These are phyloP conservation scores for Polygonum maritimum DNA, from an alignment of 148 eudicot genomes.

Conservation along the genomic window DNA sequence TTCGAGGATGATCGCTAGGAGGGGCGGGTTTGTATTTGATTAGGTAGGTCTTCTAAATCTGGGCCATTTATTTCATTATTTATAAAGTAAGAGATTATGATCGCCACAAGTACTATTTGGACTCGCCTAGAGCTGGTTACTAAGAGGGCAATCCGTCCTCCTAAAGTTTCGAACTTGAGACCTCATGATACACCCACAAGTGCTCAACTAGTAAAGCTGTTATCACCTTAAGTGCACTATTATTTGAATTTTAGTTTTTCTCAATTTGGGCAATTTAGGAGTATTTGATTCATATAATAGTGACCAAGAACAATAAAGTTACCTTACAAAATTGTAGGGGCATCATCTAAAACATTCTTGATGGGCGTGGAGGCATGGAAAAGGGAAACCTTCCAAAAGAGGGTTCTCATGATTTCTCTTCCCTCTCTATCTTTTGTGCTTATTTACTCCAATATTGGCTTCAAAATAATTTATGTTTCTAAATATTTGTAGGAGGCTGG, in stretches of 20 bases:
- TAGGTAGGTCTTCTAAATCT: neutral
- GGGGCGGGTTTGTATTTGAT: neutral
- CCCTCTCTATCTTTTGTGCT: neutral
- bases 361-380: conserved; percentile 70
- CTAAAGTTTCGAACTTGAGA: too few relatives aligned
- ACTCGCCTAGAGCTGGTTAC: too few relatives aligned
- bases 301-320: too few relatives aligned
- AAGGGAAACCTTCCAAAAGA: conserved; percentile 54
- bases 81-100: too few relatives aligned
- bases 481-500: conserved; percentile 33
- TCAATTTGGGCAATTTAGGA: too few relatives aligned
- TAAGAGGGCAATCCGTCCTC: too few relatives aligned
- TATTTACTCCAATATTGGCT: neutral
- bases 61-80: neutral
- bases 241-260: too few relatives aligned
- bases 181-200: too few relatives aligned
- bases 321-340: conserved; percentile 21
- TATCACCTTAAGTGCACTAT: too few relatives aligned
- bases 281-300: too few relatives aligned
- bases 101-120: too few relatives aligned
- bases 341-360: conserved; percentile 50
- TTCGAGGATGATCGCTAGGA: neutral
- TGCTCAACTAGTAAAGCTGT: too few relatives aligned
- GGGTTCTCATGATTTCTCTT: conserved; percentile 22
- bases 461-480: neutral